Base-by-base conservation (phyloP, 192 early-diverging fungal genomes). In the Mortierella alpina region DNA sequence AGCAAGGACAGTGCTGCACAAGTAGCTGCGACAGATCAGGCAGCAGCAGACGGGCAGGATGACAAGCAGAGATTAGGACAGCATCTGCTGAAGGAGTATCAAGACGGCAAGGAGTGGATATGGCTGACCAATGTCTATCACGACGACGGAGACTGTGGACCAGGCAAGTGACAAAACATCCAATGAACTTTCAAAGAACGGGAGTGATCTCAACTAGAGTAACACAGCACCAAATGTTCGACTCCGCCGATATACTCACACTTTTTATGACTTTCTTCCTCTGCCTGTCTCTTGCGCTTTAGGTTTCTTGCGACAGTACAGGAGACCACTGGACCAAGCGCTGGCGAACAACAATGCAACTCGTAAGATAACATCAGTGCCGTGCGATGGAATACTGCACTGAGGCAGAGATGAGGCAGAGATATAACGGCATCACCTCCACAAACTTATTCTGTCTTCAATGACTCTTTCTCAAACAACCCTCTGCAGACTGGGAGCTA, bases 61-160 rank as follows among this genome's bases (percentile, higher is more conserved):
- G 13, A 55, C 14, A 46, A 46, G 40, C 12, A 9, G 17, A 45
- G 2, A 5, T 20, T 20, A 48, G 31, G 14, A 11, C 22, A 18
- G 13, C 10, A 59, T 18, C 31, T 17, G 68, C 7, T 8, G 23
- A 18, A 18, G 40, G 39, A 22, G 11, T 31, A 49, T 18, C 7
- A 11, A 39, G 18, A 22, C 15, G 57, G 39, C 15, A 40, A 72
- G 14, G 59, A 59, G 12, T 80, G 77, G 77, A 42, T 80, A 20
- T 80, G 77, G 77, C 72, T 80, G 77, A 80, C 77, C 2, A 80
- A 72, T 72, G 49, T 80, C 5, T 80, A 66, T 64, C 22, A 63
- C 46, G 50, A 41, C 18, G 65, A 70, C 10, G 46, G 66, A 40
- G 66, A 72, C 1, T 80, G 70, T 63, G 77, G 77, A 13, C 57